Base-by-base conservation (phyloP, 2,329 filamentous ascomycete species). In the Alternaria arborescens region DNA sequence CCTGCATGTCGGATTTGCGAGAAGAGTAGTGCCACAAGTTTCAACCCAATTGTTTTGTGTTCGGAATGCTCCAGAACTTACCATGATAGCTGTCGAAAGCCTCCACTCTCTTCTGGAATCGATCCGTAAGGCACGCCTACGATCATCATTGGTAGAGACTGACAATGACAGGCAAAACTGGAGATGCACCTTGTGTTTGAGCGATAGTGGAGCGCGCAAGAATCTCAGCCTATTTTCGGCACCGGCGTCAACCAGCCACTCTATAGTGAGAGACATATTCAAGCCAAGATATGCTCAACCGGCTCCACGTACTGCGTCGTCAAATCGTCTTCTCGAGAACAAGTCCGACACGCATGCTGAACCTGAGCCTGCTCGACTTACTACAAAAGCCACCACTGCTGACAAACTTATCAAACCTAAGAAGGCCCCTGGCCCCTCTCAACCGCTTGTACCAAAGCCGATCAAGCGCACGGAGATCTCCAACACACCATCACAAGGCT, bases 11-110 rank as follows among this genome's bases (percentile, higher is more conserved):
- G 67, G 26, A 63, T 72, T 4, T 81, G 79, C 60, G 65, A 67
- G 12, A 71, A 66, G 36, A 62, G 52, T 8, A 58, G 58, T 11
- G 63, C 69, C 18, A 66, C 55, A 7, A 68, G 64, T 22, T 69
- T 64, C 20, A 72, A 77, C 46, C 68, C 68, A 6, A 62, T 80
- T 4, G 64, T 77, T 12, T 44, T 52, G 3, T 81, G 79, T 59
- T 60, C 68, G n/a, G 64, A 64, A 5, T 81, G 79, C 61, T 55
- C 56, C 5, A 70, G 72, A 24, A 61, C 62, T 6, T 81, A 77
- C 53, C 79, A 81, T 60, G 68, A 72, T 38, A 69, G 71, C 18
- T 80, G 78, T 55, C 73, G 75, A 52, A 71, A 62, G 34, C 74
- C 74, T 40, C 20, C 59, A 10, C 61, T 66, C 7, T 24, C 30